Conservation (phyloP, 257 asterid species). For the Eustoma russellianum region DNA sequence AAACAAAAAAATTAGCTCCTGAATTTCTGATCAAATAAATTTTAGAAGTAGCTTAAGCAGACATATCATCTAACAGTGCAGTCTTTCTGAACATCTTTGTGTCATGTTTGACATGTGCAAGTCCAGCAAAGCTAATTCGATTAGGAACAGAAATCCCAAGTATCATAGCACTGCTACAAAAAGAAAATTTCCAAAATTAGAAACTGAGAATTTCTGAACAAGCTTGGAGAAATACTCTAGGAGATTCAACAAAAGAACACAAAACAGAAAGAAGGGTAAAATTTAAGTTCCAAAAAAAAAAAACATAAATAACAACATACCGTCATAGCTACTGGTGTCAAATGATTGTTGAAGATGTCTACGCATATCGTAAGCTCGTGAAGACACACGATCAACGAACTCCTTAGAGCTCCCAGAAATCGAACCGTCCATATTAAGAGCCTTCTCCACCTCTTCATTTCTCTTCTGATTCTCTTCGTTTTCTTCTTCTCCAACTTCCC, state of each 20-base stretch:
- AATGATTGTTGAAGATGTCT: constrained; percentile 83
- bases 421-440: constrained; percentile 81
- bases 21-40: too few species aligned
- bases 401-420: constrained; percentile 72
- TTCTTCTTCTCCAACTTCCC: constrained; percentile 13
- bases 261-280: too few species aligned
- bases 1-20: too few species aligned
- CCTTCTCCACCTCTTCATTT: constrained; percentile 78
- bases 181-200: too few species aligned
- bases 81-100: too few species aligned
- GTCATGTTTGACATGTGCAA: too few species aligned
- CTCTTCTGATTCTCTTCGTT: constrained; percentile 35
- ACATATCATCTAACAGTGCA: too few species aligned
- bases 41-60: too few species aligned
- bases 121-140: too few species aligned
- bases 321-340: constrained; percentile 88
- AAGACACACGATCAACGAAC: constrained; percentile 79
- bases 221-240: neutral
- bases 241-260: neutral
- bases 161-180: too few species aligned
- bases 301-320: constrained; percentile 16
- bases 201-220: too few species aligned
- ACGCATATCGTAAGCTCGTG: constrained; percentile 90
- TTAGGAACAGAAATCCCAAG: too few species aligned
- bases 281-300: neutral